A percentile compares a stretch with the other conserved stretches of the same genome.
These are phyloP conservation scores for Fraxinus xanthoxyloides DNA, from an alignment of 305 asterid genomes.

Conservation along the genomic window DNA sequence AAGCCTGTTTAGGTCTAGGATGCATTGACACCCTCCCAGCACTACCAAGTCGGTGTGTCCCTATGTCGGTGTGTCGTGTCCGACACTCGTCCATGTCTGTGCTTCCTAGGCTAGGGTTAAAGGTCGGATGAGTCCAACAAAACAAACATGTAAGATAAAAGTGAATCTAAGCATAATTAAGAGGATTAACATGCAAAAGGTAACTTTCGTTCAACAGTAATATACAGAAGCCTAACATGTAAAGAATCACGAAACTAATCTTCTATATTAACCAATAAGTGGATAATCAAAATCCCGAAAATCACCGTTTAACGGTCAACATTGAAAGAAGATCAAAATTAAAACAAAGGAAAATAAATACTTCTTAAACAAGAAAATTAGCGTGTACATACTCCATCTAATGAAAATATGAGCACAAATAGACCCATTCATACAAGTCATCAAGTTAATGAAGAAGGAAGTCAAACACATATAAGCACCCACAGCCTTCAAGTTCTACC, in stretches of 20 bases:
- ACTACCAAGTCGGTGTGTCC: not conserved
- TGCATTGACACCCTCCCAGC: not conserved
- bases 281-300: not conserved
- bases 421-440: not conserved
- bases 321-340: not conserved
- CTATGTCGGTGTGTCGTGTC: not conserved
- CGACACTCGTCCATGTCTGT: not conserved
- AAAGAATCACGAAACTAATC: not conserved
- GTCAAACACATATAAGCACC: not conserved
- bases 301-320: not conserved
- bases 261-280: not conserved
- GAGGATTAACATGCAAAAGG: not conserved
- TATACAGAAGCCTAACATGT: not conserved
- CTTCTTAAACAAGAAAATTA: not conserved
- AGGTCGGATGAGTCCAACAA: not conserved
- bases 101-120: not conserved
- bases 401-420: slow-evolving; percentile 4
- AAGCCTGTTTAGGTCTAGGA: not conserved
- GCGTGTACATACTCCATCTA: not conserved
- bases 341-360: not conserved
- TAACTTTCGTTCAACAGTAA: not conserved
- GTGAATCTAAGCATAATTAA: not conserved
- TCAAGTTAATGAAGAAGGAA: slow-evolving; percentile 9
- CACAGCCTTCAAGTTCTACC: not conserved
- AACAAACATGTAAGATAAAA: not conserved